Evolutionary conservation across 495 filamentous ascomycete genomes (phyloP).

Genomic region (Choiromyces venosus): DNA sequence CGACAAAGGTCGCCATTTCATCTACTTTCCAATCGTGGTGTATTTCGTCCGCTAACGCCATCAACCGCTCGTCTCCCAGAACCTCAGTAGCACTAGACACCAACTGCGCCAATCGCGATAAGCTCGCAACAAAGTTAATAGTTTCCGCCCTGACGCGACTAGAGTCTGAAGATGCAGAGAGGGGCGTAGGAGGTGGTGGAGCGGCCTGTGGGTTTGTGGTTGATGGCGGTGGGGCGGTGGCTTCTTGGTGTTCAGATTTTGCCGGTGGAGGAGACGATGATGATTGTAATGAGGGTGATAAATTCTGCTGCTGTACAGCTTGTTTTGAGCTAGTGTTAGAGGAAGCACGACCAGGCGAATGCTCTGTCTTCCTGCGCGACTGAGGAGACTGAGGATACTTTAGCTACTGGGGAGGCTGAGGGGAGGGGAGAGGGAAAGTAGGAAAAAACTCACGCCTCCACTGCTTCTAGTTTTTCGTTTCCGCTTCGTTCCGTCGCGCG

Average conservation of each 20-base stretch:
- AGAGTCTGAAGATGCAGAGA: neutral
- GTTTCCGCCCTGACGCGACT: neutral
- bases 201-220: neutral
- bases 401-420: neutral
- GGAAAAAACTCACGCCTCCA: neutral
- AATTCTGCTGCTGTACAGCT: neutral
- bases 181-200: neutral
- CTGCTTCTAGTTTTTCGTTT: neutral
- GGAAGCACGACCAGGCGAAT: neutral
- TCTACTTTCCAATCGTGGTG: constrained; percentile 34
- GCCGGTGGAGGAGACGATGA: neutral
- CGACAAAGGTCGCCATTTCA: constrained; percentile 34
- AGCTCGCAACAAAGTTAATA: constrained; percentile 16
- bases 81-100: constrained; percentile 19
- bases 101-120: constrained; percentile 21
- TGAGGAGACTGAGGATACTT: neutral
- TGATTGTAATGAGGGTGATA: neutral
- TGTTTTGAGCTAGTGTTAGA: neutral
- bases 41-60: constrained; percentile 28
- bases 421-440: neutral
- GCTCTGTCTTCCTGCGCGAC: neutral
- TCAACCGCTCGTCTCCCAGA: constrained; percentile 22
- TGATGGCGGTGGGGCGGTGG: neutral
- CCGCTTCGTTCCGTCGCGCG: neutral
- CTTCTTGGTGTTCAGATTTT: too few relatives aligned